Evolutionary conservation across 257 asterid genomes (phyloP).

Genomic region (Rubia yunnanensis): DNA sequence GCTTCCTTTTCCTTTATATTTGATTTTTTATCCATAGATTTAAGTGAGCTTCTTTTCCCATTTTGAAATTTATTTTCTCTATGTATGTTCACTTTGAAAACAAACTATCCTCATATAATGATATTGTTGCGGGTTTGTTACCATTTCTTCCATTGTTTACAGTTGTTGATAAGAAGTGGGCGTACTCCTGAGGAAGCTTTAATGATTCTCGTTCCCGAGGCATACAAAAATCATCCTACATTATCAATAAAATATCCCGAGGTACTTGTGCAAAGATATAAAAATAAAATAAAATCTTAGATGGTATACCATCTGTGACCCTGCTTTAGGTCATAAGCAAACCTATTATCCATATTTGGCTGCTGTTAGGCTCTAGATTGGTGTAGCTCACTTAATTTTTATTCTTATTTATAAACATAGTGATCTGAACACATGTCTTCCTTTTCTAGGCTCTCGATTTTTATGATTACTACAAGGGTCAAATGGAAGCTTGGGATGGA

Average conservation of each 20-base stretch:
- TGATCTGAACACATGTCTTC: constrained; percentile 20
- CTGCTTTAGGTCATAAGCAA: not conserved
- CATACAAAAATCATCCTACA: constrained; percentile 94
- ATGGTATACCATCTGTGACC: not conserved
- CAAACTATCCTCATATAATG: not conserved
- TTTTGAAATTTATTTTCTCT: not conserved
- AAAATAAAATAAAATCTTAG: not conserved
- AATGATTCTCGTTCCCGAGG: constrained; percentile 99
- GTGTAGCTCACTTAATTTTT: not conserved
- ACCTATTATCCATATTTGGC: not conserved
- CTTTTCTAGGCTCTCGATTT: constrained; percentile 69
- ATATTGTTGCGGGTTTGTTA: constrained; percentile 1
- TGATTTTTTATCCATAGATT: not conserved
- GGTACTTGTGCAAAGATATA: constrained; percentile 34
- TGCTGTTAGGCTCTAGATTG: not conserved
- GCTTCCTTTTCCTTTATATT: not conserved
- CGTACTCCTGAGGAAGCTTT: constrained; percentile 93
- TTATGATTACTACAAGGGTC: constrained; percentile 97
- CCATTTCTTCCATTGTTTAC: constrained; percentile 20
- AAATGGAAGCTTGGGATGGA: constrained; percentile 99
- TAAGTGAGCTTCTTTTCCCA: not conserved
- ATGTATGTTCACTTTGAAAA: not conserved
- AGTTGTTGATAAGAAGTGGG: constrained; percentile 93
- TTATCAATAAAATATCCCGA: constrained; percentile 82
- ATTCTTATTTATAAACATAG: constrained; percentile 1